Percentiles rank a stretch among this genome's conserved stretches.
phyloP scores from a whole-genome alignment of 1,284 basidiomycete species.

The Gomphus bonarii region DNA sequence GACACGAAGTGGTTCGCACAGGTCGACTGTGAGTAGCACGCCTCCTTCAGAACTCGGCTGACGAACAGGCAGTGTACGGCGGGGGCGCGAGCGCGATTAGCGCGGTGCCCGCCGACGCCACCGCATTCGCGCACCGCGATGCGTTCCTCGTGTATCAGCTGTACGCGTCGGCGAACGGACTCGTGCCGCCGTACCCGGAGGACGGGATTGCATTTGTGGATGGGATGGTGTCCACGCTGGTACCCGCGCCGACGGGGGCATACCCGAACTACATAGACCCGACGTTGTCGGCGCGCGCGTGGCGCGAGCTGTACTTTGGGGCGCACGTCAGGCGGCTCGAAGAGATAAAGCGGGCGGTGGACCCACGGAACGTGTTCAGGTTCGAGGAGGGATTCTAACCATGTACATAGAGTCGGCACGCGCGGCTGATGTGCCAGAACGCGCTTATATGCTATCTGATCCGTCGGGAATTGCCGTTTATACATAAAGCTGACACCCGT shows the following conservation, averaged over 20 bases:
- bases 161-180: slow-evolving; percentile 19
- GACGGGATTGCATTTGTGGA: slow-evolving; percentile 14
- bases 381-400: background rate
- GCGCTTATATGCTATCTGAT: too few species aligned
- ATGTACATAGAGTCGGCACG: too few species aligned
- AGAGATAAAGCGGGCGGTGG: background rate
- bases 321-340: background rate
- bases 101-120: slow-evolving; percentile 14
- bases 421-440: too few species aligned
- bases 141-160: slow-evolving; percentile 21
- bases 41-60: background rate
- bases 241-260: background rate
- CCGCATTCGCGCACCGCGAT: slow-evolving; percentile 21
- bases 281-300: slow-evolving; percentile 1
- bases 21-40: background rate
- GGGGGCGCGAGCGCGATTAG: slow-evolving; percentile 16
- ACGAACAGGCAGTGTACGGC: slow-evolving; percentile 9
- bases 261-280: slow-evolving; percentile 11
- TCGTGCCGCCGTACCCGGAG: slow-evolving; percentile 18
- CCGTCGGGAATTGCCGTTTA: background rate
- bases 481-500: too few species aligned
- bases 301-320: slow-evolving; percentile 9
- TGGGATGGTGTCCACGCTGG: slow-evolving; percentile 10
- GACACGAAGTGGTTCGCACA: slow-evolving; percentile 10
- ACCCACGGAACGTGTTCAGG: background rate